Evolutionary conservation across 106 monocot species (phyloP).

Genomic region (Apostasia shenzhenica): DNA sequence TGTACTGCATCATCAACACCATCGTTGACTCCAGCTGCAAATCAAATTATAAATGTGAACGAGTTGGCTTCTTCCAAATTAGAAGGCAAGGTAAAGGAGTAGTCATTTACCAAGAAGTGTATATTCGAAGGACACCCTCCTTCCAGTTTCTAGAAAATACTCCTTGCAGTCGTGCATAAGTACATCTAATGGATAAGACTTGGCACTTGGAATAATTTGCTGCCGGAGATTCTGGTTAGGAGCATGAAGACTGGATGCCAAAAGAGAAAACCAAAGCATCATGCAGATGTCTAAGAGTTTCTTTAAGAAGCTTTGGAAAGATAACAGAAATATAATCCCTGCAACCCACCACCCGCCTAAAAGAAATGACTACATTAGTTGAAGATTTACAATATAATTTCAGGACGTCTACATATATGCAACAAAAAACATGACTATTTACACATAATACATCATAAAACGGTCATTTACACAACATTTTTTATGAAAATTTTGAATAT

Average conservation of each 20-base stretch:
- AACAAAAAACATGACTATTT: no score
- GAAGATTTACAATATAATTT: no score
- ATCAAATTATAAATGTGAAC: background rate
- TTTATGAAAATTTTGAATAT: background rate
- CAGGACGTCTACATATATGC: no score
- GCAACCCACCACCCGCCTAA: background rate
- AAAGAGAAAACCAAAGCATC: background rate
- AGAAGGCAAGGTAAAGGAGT: background rate
- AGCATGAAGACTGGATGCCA: conserved; percentile 67
- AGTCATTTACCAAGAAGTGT: conserved; percentile 70
- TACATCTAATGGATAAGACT: conserved; percentile 75
- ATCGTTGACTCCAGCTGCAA: conserved; percentile 73
- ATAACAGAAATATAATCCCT: background rate
- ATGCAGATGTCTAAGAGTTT: background rate
- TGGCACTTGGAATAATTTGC: conserved; percentile 86
- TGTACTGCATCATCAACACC: conserved; percentile 57
- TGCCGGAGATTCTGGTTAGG: conserved; percentile 87
- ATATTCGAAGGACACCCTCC: conserved; percentile 89
- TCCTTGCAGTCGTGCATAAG: conserved; percentile 81
- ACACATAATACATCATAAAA: no score
- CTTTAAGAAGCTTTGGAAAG: background rate
- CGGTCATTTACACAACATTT: background rate
- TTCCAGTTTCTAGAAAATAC: conserved; percentile 67
- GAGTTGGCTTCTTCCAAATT: background rate
- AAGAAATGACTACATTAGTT: background rate